These are phyloP conservation scores for Austroboletus festivus DNA, from an alignment of 768 basidiomycete species.

Conservation along the genomic window DNA sequence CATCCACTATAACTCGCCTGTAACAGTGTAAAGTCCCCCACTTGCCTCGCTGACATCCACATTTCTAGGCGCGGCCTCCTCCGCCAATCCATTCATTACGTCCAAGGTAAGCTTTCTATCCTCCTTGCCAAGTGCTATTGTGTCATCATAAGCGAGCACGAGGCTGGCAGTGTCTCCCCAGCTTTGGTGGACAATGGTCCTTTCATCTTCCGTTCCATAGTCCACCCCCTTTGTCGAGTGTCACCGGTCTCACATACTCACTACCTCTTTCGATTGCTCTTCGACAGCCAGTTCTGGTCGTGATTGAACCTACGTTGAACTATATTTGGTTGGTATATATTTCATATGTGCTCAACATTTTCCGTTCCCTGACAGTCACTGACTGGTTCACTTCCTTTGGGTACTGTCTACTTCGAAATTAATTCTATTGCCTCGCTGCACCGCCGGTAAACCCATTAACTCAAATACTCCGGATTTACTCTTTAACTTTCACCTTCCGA, in stretches of 20 bases:
- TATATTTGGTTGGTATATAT: slow-evolving; percentile 29
- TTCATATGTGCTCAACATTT: slow-evolving; percentile 18
- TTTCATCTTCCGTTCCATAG: slow-evolving; percentile 21
- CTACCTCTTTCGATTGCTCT: not conserved
- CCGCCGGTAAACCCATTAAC: no score
- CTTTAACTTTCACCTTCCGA: no score
- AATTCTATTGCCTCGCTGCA: not conserved
- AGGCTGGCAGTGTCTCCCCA: slow-evolving; percentile 16
- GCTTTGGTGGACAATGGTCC: slow-evolving; percentile 27
- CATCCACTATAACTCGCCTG: slow-evolving; percentile 1
- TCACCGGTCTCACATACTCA: slow-evolving; percentile 12
- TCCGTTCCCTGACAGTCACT: slow-evolving; percentile 8
- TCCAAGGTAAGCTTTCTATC: slow-evolving; percentile 43
- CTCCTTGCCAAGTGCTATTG: slow-evolving; percentile 3
- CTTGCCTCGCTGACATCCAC: slow-evolving; percentile 12
- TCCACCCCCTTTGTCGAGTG: slow-evolving; percentile 22
- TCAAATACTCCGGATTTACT: no score
- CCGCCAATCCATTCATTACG: slow-evolving; percentile 60
- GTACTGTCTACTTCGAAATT: not conserved
- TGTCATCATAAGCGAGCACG: slow-evolving; percentile 23
- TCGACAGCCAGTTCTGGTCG: slow-evolving; percentile 25
- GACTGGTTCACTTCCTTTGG: slow-evolving; percentile 9
- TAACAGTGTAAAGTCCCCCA: not conserved
- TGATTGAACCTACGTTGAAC: slow-evolving; percentile 23
- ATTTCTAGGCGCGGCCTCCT: slow-evolving; percentile 65